Evolutionary conservation across 805 yeast species (phyloP), one percentile per base, ranked within the genome.

Genomic region (Cyberlindnera japonica): DNA sequence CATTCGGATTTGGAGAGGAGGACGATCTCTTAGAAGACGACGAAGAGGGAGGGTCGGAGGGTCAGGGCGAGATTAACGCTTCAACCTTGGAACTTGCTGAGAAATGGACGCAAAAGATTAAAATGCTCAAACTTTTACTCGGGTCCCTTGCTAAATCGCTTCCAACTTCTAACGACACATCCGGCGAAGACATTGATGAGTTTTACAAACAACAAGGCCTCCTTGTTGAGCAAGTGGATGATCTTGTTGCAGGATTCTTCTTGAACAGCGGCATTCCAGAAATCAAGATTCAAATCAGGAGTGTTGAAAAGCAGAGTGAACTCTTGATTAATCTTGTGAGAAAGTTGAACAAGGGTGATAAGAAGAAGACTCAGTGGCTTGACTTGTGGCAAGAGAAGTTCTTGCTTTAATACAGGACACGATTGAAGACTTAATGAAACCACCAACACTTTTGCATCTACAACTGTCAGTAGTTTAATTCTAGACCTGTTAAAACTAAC

Each of bases 81-180:
- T 65, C 65, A 22, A 59, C 76, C 25, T 44, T 62, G 3, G 57
- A 54, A 12, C 71, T 68, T 47, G 71, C 78, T 5, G 60, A 68
- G 44, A 54, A 36, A 18, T 81, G 86, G 82, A 55, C 67, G 5
- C 63, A 60, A 21, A 78, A 77, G 47, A 59, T 79, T 46, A 77
- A 75, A 47, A 53, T 84, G 51, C 61, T 83, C 8, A 80, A 75
- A 51, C 57, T 83, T 2, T 58, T 85, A 15, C 55, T 82, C n/a
- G 60, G 74, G 1, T 75, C 87, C 3, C 65, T 81, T 35, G 66
- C 67, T 34, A 81, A 77, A 51, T 75, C 86, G 1, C 65, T 83
- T 24, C 79, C 83, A 5, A 48, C 63, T 2, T 44, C 58, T 2
- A 40, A 44, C 48, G 41, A 46, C 21, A 43, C 67, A 62, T 38